Conservation (phyloP, 768 basidiomycete genomes). For the Coprinopsis cinerea region DNA sequence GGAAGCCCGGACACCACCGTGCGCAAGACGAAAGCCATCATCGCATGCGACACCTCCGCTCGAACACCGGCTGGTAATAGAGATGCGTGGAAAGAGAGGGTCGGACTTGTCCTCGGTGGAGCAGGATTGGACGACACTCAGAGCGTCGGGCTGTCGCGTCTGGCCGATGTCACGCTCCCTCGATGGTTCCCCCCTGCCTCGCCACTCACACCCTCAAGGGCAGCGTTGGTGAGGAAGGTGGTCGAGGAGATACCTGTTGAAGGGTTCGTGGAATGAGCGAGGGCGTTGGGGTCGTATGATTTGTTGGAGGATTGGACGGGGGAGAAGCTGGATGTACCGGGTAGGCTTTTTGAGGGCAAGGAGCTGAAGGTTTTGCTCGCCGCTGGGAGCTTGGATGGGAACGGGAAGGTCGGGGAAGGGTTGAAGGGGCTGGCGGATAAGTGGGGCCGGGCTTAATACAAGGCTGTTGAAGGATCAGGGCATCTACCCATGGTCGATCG, state of each 20-base stretch:
- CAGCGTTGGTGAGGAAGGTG: conserved; percentile 11
- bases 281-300: conserved; percentile 42
- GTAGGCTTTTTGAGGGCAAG: conserved; percentile 16
- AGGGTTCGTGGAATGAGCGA: conserved; percentile 42
- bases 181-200: conserved; percentile 46
- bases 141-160: conserved; percentile 33
- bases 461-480: conserved; percentile 35
- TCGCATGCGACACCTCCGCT: conserved; percentile 45
- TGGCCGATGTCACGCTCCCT: conserved; percentile 36
- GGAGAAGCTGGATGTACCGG: conserved; percentile 15
- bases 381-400: conserved; percentile 43
- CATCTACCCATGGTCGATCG: conserved; percentile 52
- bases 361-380: conserved; percentile 34
- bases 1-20: too few relatives aligned
- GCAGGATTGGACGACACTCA: conserved; percentile 22
- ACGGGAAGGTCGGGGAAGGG: conserved; percentile 37
- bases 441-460: too few relatives aligned
- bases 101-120: conserved; percentile 27
- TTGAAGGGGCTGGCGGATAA: conserved; percentile 27
- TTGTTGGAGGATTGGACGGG: conserved; percentile 11
- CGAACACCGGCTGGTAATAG: conserved; percentile 40
- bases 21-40: conserved; percentile 29
- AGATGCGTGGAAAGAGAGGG: conserved; percentile 44
- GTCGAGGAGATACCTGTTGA: conserved; percentile 32
- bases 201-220: background rate